Evolutionary conservation across 2,329 filamentous ascomycete genomes (phyloP).

Genomic region (Verruconis gallopava): DNA sequence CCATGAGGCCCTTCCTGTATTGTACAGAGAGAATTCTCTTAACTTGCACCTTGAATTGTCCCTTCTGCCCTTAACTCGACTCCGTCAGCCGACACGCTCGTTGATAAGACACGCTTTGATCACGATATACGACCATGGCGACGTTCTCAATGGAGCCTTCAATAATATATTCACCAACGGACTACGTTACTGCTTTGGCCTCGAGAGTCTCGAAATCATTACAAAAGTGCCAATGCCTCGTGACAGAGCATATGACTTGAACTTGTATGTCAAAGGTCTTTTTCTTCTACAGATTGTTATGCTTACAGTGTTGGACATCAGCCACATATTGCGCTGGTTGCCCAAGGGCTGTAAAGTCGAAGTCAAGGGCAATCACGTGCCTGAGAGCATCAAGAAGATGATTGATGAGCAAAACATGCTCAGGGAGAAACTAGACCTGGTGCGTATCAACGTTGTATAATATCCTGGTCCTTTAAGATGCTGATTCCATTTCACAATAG

Average conservation of each 20-base stretch:
- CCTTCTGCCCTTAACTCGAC: background rate
- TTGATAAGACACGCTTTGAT: background rate
- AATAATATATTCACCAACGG: background rate
- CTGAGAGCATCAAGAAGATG: slow-evolving; percentile 1
- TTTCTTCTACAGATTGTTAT: too few species aligned
- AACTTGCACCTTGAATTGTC: background rate
- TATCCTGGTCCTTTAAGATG: too few species aligned
- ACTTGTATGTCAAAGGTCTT: too few species aligned
- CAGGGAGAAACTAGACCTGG: background rate
- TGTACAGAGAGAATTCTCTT: background rate
- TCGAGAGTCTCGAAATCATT: background rate
- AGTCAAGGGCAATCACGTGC: background rate
- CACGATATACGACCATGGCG: background rate
- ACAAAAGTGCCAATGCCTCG: background rate
- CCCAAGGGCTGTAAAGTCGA: background rate
- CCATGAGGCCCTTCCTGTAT: background rate
- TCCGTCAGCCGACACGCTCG: background rate
- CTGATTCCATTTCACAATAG: slow-evolving; percentile 1
- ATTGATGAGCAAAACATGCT: slow-evolving; percentile 1
- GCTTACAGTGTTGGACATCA: too few species aligned
- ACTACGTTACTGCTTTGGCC: background rate
- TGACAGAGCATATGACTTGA: background rate
- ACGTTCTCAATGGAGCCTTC: background rate
- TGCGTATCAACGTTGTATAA: too few species aligned
- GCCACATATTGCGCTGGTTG: background rate